A percentile compares a stretch with the other conserved stretches of the same genome.
Evolutionary conservation across 768 basidiomycete genomes (phyloP).

Genomic region (Flagelloscypha sp.): DNA sequence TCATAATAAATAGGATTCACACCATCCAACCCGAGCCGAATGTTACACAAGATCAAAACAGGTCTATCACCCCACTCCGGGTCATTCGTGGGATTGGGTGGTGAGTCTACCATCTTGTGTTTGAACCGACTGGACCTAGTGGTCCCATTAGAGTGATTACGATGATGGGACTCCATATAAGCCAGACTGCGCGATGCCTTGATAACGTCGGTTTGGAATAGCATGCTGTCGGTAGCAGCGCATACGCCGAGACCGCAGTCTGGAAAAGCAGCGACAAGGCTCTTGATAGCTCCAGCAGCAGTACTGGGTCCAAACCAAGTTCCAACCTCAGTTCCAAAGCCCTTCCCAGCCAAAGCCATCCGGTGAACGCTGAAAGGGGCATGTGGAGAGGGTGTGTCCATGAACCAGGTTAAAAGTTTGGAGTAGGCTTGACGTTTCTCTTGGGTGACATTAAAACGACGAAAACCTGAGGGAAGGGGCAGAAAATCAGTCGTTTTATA

Average conservation of each 20-base stretch:
- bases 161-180: too few species aligned
- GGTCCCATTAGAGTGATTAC: too few species aligned
- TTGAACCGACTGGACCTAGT: too few species aligned
- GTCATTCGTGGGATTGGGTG: too few species aligned
- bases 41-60: slow-evolving; percentile 79
- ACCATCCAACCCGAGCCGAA: slow-evolving; percentile 83
- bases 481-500: slow-evolving; percentile 5
- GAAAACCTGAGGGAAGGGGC: slow-evolving; percentile 1
- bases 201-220: slow-evolving; percentile 83
- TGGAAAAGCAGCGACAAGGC: slow-evolving; percentile 21
- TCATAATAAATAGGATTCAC: slow-evolving; percentile 95
- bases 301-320: slow-evolving; percentile 81
- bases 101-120: too few species aligned
- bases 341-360: slow-evolving; percentile 69
- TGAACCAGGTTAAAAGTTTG: slow-evolving; percentile 66
- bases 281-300: slow-evolving; percentile 75
- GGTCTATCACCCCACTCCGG: slow-evolving; percentile 72
- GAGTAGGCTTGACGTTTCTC: slow-evolving; percentile 62
- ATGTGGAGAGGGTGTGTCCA: slow-evolving; percentile 58
- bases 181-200: slow-evolving; percentile 56
- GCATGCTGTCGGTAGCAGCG: slow-evolving; percentile 71
- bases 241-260: slow-evolving; percentile 75
- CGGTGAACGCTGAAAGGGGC: slow-evolving; percentile 70
- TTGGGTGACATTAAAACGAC: slow-evolving; percentile 32
- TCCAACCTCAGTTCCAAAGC: slow-evolving; percentile 71